These are phyloP conservation scores for Hypomyces rosellus DNA, from an alignment of 2,329 filamentous ascomycete genomes.

Conservation along the genomic window DNA sequence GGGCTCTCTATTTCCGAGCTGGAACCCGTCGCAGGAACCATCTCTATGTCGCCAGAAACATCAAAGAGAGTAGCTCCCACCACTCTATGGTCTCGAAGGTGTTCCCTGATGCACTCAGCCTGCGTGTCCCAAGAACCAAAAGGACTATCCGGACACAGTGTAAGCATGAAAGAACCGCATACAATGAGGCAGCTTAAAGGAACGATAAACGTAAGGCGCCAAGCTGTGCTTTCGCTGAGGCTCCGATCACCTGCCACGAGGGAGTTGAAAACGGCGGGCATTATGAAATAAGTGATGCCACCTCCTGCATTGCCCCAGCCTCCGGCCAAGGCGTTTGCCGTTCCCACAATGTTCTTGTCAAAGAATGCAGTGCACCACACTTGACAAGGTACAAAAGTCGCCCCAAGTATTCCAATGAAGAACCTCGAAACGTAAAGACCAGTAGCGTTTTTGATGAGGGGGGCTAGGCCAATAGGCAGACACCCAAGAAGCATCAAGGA, in stretches of 20 bases:
- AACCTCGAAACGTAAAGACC: conserved; percentile 70
- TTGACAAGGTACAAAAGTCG: conserved; percentile 77
- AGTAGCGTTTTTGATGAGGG: conserved; percentile 56
- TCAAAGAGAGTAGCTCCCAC: conserved; percentile 40
- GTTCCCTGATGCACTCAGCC: conserved; percentile 49
- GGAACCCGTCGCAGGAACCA: conserved; percentile 25
- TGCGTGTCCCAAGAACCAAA: conserved; percentile 76
- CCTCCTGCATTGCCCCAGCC: conserved; percentile 85
- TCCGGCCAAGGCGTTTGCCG: conserved; percentile 77
- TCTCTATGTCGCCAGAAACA: conserved; percentile 39
- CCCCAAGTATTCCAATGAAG: conserved; percentile 74
- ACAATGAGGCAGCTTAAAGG: conserved; percentile 69
- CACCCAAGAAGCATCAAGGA: conserved; percentile 70
- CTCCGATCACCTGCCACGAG: conserved; percentile 51
- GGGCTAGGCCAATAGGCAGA: conserved; percentile 76
- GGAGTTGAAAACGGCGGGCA: conserved; percentile 84
- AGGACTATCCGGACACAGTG: conserved; percentile 75
- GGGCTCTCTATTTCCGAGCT: conserved; percentile 7
- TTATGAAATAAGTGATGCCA: conserved; percentile 87
- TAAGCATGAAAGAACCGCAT: conserved; percentile 61
- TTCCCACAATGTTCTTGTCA: conserved; percentile 86
- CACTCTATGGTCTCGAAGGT: conserved; percentile 41
- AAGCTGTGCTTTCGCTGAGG: conserved; percentile 62
- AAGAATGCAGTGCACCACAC: conserved; percentile 93
- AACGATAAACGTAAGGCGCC: conserved; percentile 79